phyloP scores from a whole-genome alignment of 2,329 filamentous ascomycete genomes.

The Trichoderma aggressivum region DNA sequence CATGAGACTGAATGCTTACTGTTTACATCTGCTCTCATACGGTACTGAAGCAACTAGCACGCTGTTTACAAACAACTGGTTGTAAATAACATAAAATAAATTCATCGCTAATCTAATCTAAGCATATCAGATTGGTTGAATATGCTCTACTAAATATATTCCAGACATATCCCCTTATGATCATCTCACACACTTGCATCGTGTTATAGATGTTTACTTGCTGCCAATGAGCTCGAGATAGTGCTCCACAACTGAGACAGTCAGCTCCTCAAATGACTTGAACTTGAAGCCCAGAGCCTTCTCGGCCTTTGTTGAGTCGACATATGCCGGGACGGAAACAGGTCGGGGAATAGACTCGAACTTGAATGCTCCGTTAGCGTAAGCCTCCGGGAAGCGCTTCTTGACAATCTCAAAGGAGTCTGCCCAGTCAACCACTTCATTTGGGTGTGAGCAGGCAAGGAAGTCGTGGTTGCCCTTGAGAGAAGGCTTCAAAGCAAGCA shows the following conservation, averaged over 20 bases:
- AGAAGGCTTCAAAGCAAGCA: background rate
- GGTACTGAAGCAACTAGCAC: no score
- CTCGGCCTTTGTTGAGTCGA: slow-evolving; percentile 31
- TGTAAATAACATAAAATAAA: background rate
- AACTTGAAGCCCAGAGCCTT: slow-evolving; percentile 34
- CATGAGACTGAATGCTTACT: background rate
- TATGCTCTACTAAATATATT: background rate
- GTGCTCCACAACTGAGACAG: slow-evolving; percentile 33
- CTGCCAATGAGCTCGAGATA: slow-evolving; percentile 30
- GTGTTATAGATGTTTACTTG: background rate
- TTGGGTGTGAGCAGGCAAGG: slow-evolving; percentile 4
- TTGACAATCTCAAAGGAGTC: slow-evolving; percentile 13
- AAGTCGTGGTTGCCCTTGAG: slow-evolving; percentile 16
- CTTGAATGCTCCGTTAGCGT: slow-evolving; percentile 16
- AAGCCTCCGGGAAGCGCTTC: slow-evolving; percentile 16
- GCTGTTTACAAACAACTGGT: accelerated
- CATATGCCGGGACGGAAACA: background rate
- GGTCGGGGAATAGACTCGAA: slow-evolving; percentile 12
- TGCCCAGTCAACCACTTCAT: background rate
- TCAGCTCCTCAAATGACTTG: slow-evolving; percentile 33
- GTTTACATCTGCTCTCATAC: background rate
- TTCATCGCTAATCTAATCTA: background rate
- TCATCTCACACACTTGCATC: no score
- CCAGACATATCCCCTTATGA: background rate
- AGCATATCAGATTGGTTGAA: background rate